phyloP scores from a whole-genome alignment of 176 grass and related monocot species.

The Dactylis glomerata region DNA sequence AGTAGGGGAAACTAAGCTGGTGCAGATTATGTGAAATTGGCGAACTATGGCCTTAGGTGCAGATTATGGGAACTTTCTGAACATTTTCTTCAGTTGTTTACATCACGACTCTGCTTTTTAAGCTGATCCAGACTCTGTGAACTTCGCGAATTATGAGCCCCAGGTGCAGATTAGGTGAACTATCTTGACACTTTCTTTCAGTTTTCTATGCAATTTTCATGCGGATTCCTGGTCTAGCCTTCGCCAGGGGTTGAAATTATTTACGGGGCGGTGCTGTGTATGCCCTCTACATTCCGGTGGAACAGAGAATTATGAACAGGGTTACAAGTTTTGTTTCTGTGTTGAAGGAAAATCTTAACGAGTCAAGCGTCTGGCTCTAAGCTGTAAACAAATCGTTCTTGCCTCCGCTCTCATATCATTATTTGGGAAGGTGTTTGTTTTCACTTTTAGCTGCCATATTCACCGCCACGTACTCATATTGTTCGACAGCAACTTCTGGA shows the following conservation, averaged over 20 bases:
- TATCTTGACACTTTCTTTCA: neutral
- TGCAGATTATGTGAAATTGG: conserved; percentile 7
- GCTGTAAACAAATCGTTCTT: neutral
- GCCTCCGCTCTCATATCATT: neutral
- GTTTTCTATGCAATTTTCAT: neutral
- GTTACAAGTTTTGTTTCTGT: neutral
- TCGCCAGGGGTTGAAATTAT: neutral
- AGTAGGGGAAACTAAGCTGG: neutral
- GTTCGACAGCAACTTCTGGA: neutral
- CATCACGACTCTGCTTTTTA: too few relatives aligned
- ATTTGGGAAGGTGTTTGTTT: neutral
- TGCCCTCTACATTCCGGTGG: neutral
- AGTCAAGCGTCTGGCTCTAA: neutral
- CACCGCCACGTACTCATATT: neutral
- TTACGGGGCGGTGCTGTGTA: neutral
- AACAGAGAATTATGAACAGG: neutral
- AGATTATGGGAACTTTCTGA: neutral
- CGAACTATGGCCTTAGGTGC: neutral
- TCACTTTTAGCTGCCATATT: neutral
- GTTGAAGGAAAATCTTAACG: neutral
- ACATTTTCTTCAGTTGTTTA: too few relatives aligned
- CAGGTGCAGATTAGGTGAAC: neutral
- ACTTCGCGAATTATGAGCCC: neutral
- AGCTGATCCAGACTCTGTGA: neutral
- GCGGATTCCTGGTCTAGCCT: neutral